Conservation (phyloP, 106 monocot genomes). For the Allium fistulosum region DNA sequence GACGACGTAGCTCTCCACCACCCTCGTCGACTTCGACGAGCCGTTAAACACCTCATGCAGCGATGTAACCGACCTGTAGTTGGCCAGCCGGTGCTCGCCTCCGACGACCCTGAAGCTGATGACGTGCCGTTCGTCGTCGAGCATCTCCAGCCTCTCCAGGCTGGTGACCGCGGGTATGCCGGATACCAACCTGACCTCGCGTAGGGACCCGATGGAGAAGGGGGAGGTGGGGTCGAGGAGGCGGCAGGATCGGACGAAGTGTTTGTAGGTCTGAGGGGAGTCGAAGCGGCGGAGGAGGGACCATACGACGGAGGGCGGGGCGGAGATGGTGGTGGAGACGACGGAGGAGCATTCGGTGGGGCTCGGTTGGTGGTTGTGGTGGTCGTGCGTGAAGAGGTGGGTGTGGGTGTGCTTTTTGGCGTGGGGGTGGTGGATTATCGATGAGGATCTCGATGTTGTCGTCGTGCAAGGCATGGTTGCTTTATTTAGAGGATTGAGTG, state of each 20-base stretch:
- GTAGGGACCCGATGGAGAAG: slow-evolving; percentile 24
- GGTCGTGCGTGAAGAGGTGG: neutral
- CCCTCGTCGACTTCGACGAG: slow-evolving; percentile 19
- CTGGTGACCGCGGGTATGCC: slow-evolving; percentile 37
- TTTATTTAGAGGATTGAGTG: neutral
- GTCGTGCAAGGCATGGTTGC: slow-evolving; percentile 1
- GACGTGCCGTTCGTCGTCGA: slow-evolving; percentile 45
- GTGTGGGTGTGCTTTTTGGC: neutral
- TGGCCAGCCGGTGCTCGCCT: slow-evolving; percentile 34
- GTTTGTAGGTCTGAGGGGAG: slow-evolving; percentile 40
- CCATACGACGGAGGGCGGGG: slow-evolving; percentile 34
- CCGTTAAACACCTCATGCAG: slow-evolving; percentile 9
- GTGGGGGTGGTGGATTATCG: neutral
- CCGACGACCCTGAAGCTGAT: slow-evolving; percentile 34
- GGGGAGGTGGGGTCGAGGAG: slow-evolving; percentile 19
- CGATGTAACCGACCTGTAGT: slow-evolving; percentile 42
- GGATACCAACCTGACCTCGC: slow-evolving; percentile 32
- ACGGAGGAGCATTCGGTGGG: slow-evolving; percentile 32
- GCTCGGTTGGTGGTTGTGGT: slow-evolving; percentile 29
- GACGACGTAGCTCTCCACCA: slow-evolving; percentile 50
- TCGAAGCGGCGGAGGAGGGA: slow-evolving; percentile 47
- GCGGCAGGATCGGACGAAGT: slow-evolving; percentile 34
- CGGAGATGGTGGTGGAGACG: slow-evolving; percentile 17
- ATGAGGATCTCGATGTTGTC: neutral
- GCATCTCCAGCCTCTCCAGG: slow-evolving; percentile 36